These are phyloP conservation scores for Mycena capillaripes DNA, from an alignment of 768 basidiomycete species.

Conservation along the genomic window DNA sequence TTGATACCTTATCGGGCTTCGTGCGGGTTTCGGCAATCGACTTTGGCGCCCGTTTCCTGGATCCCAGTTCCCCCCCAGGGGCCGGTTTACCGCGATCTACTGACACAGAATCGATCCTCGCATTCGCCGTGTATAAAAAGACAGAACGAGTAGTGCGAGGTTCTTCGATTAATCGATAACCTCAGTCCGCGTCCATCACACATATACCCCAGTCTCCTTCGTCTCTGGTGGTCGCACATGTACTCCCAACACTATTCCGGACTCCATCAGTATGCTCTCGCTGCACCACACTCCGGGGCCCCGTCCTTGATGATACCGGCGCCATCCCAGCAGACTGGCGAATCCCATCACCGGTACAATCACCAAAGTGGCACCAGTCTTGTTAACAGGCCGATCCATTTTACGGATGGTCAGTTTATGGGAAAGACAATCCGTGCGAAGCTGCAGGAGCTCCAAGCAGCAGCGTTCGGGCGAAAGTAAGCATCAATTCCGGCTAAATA, in stretches of 20 bases:
- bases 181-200: neutral
- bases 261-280: constrained; percentile 26
- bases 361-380: constrained; percentile 30
- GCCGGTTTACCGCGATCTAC: constrained; percentile 15
- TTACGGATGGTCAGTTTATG: constrained; percentile 71
- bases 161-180: constrained; percentile 28
- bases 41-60: constrained; percentile 25
- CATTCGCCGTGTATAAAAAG: constrained; percentile 24
- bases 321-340: constrained; percentile 32
- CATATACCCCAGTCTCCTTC: constrained; percentile 10
- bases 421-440: constrained; percentile 70
- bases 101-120: constrained; percentile 21
- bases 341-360: constrained; percentile 8
- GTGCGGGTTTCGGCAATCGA: constrained; percentile 12
- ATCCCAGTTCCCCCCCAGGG: constrained; percentile 18
- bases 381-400: constrained; percentile 68
- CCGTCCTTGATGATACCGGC: constrained; percentile 27
- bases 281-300: constrained; percentile 31
- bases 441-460: constrained; percentile 72
- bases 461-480: constrained; percentile 78
- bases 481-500: constrained; percentile 23
- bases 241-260: constrained; percentile 8
- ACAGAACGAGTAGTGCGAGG: constrained; percentile 14
- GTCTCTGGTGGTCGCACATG: constrained; percentile 1
- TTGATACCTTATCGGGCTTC: constrained; percentile 10